Conservation (phyloP, 2,329 filamentous ascomycete genomes). For the Exophiala calicioides region DNA sequence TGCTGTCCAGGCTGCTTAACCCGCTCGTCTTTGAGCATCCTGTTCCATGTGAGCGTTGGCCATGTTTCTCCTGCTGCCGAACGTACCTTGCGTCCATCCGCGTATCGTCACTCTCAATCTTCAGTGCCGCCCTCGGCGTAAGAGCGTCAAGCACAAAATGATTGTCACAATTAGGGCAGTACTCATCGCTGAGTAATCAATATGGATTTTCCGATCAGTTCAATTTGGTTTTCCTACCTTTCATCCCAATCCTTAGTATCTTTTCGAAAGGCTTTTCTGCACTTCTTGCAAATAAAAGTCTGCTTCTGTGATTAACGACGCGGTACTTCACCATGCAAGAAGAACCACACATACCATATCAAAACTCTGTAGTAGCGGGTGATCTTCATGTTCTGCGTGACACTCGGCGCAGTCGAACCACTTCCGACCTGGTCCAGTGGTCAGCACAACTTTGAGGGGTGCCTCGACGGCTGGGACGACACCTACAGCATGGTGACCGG, state of each 20-base stretch:
- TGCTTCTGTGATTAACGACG: conserved; percentile 27
- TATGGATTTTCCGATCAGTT: too few species aligned
- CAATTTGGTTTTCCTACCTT: too few species aligned
- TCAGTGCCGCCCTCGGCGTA: conserved; percentile 77
- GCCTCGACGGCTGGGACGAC: too few species aligned
- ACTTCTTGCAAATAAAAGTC: conserved; percentile 96
- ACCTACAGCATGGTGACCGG: conserved; percentile 89
- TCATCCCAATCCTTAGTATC: conserved; percentile 91
- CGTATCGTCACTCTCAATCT: conserved; percentile 88
- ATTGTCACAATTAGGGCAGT: conserved; percentile 98
- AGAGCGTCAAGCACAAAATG: conserved; percentile 92
- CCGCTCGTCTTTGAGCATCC: conserved; percentile 90
- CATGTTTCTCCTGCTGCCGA: neutral
- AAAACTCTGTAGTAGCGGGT: conserved; percentile 71
- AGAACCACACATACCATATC: conserved; percentile 66
- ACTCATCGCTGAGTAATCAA: conserved; percentile 70
- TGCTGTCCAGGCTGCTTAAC: conserved; percentile 60
- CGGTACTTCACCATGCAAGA: too few species aligned
- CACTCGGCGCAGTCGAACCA: conserved; percentile 99
- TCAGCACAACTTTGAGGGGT: neutral
- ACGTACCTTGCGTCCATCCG: conserved; percentile 70
- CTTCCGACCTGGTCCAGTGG: conserved; percentile 68
- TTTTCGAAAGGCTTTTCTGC: conserved; percentile 96
- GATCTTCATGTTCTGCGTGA: conserved; percentile 77
- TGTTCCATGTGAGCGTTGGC: conserved; percentile 30